phyloP scores from a whole-genome alignment of 2,329 filamentous ascomycete species.

The Paecilomyces niveus region DNA sequence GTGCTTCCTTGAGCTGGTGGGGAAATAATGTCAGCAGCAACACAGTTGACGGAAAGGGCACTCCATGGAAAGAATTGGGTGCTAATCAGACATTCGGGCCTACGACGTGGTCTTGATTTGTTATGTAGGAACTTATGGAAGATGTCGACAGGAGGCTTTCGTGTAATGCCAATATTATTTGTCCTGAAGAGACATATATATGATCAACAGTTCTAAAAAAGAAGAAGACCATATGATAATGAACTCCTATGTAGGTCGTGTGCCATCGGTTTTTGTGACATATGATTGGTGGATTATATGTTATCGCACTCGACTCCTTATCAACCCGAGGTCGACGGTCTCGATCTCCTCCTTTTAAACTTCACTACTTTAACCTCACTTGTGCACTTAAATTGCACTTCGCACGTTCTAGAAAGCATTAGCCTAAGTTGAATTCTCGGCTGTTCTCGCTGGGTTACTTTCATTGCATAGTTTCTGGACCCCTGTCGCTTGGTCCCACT shows the following conservation, averaged over 20 bases:
- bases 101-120: neutral
- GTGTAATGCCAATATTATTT: neutral
- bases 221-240: too few species aligned
- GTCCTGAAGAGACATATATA: neutral
- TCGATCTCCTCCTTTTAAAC: neutral
- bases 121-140: neutral
- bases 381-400: neutral
- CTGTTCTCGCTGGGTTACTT: neutral
- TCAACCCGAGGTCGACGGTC: neutral
- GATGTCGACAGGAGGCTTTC: neutral
- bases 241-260: too few species aligned
- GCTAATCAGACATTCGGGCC: constrained; percentile 6
- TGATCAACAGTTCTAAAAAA: too few species aligned
- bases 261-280: neutral
- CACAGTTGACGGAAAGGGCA: constrained; percentile 37
- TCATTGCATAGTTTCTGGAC: neutral
- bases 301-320: neutral
- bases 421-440: neutral
- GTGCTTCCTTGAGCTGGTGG: constrained; percentile 34
- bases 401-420: neutral
- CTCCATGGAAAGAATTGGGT: constrained; percentile 19
- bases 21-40: constrained; percentile 29
- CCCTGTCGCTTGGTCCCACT: neutral
- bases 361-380: neutral
- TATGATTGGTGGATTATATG: neutral